Percentiles rank a stretch among this genome's conserved stretches.
Evolutionary conservation across 805 yeast species (phyloP).

Genomic region (Barnettozyma salicaria): DNA sequence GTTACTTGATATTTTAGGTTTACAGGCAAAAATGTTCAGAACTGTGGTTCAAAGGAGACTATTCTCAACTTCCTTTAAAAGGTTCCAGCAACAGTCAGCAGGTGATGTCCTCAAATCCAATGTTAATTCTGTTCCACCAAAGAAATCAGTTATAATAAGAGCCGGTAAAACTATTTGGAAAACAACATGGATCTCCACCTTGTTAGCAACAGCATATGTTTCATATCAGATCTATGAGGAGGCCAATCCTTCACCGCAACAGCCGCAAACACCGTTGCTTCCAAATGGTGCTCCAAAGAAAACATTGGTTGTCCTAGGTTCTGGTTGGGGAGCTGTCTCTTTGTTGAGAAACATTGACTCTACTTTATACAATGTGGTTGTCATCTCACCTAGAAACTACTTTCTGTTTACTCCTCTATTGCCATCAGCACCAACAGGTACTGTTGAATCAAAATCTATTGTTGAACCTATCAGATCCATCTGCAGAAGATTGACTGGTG

Average conservation of each 20-base stretch:
- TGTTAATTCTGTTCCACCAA: conserved; percentile 2
- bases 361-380: conserved; percentile 78
- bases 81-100: conserved; percentile 7
- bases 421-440: conserved; percentile 92
- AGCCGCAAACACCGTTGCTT: conserved; percentile 51
- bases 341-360: conserved; percentile 81
- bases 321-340: conserved; percentile 95
- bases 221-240: conserved; percentile 62
- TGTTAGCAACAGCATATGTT: conserved; percentile 49
- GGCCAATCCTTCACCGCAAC: conserved; percentile 52
- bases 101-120: conserved; percentile 9
- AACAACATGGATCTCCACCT: conserved; percentile 42
- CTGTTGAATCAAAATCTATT: conserved; percentile 83
- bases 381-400: conserved; percentile 89
- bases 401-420: conserved; percentile 89
- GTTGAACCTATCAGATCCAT: conserved; percentile 90
- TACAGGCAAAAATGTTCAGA: conserved; percentile 7
- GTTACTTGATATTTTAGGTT: neutral
- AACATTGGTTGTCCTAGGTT: conserved; percentile 61
- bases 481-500: conserved; percentile 72
- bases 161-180: conserved; percentile 34
- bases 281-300: conserved; percentile 39
- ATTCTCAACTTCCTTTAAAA: conserved; percentile 9
- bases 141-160: conserved; percentile 22
- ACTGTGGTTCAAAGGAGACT: conserved; percentile 7